phyloP scores from a whole-genome alignment of 306 rosid genomes.

The Quercus glauca region DNA sequence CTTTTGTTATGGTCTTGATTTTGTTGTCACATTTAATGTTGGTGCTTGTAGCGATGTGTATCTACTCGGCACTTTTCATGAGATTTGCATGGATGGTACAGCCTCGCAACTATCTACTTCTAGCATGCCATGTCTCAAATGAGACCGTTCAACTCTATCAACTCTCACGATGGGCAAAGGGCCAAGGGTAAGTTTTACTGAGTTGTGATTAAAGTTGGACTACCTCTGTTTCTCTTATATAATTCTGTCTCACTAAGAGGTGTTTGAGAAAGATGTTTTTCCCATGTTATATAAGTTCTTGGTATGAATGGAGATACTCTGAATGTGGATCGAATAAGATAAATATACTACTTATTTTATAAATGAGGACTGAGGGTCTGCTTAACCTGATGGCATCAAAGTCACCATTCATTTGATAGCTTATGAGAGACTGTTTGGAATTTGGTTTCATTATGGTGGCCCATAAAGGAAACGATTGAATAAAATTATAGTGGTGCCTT shows the following conservation, averaged over 20 bases:
- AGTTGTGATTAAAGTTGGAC: neutral
- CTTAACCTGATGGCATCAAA: neutral
- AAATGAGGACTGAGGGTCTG: neutral
- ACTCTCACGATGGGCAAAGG: constrained; percentile 73
- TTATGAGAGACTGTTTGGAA: neutral
- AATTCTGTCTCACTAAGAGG: neutral
- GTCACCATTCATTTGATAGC: neutral
- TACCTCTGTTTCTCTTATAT: neutral
- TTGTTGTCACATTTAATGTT: neutral
- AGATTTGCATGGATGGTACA: constrained; percentile 81
- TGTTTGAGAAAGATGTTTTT: neutral
- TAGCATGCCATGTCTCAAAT: constrained; percentile 69
- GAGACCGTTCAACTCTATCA: constrained; percentile 66
- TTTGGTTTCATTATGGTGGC: neutral
- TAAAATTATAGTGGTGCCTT: neutral
- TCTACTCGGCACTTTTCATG: constrained; percentile 60
- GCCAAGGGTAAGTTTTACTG: constrained; percentile 34
- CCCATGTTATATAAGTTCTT: neutral
- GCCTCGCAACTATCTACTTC: constrained; percentile 66
- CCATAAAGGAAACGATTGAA: neutral
- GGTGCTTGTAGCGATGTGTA: constrained; percentile 59
- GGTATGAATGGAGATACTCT: neutral
- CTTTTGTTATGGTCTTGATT: constrained; percentile 1
- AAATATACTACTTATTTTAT: neutral
- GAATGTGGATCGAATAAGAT: neutral